These are phyloP conservation scores for Lepiota brunneoincarnata DNA, from an alignment of 768 basidiomycete genomes.

Conservation along the genomic window DNA sequence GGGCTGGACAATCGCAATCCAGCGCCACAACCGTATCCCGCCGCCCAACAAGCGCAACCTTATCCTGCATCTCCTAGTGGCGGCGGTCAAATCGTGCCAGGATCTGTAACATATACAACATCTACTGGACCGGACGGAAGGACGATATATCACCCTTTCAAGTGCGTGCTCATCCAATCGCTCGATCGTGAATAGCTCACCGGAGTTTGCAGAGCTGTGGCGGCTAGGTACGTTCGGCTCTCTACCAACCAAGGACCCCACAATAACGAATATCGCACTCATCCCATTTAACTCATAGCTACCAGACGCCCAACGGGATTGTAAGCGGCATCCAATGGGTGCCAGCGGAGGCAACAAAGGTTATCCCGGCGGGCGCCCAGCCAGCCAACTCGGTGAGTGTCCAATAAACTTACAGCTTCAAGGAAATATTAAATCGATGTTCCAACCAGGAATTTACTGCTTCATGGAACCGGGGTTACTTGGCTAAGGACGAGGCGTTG, in stretches of 20 bases:
- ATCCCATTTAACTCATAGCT: conserved; percentile 43
- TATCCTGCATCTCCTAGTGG: neutral
- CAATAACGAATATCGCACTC: conserved; percentile 13
- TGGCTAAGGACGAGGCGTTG: conserved; percentile 35
- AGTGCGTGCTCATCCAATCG: conserved; percentile 23
- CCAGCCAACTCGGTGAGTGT: conserved; percentile 53
- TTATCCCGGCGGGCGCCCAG: conserved; percentile 57
- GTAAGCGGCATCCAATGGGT: conserved; percentile 68
- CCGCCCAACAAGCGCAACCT: neutral
- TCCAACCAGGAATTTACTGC: conserved; percentile 9
- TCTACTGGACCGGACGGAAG: conserved; percentile 60
- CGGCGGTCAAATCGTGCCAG: conserved; percentile 51
- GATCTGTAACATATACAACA: conserved; percentile 74
- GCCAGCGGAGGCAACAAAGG: conserved; percentile 65
- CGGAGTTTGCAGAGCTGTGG: conserved; percentile 54
- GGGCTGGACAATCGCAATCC: conserved; percentile 15
- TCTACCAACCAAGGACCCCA: conserved; percentile 3
- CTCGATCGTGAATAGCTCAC: conserved; percentile 14
- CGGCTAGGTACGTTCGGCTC: conserved; percentile 58
- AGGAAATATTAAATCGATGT: neutral
- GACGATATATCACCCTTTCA: conserved; percentile 70
- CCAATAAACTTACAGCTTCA: neutral
- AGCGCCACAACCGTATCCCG: conserved; percentile 1
- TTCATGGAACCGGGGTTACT: conserved; percentile 47
- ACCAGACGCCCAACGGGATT: conserved; percentile 66